These are phyloP conservation scores for Gaeumannomyces sp. DNA, from an alignment of 2,329 filamentous ascomycete genomes.

Conservation along the genomic window DNA sequence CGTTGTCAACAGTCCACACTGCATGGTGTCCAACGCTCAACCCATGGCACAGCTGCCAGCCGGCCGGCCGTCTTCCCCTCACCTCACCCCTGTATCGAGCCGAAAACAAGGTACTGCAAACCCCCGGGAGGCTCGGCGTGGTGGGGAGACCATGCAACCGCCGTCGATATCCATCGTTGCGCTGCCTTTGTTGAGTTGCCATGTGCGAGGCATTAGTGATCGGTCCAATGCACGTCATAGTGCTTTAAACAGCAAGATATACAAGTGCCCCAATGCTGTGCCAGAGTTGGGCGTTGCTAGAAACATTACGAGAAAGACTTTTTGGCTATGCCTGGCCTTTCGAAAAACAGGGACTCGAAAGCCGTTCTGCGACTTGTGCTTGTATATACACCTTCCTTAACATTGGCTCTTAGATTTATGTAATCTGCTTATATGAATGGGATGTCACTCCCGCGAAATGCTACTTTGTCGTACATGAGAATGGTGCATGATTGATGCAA, in stretches of 20 bases:
- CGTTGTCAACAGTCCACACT: not conserved
- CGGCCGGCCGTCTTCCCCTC: not conserved
- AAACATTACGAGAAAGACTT: too few species aligned
- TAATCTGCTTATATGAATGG: not conserved
- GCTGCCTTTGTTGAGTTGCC: not conserved
- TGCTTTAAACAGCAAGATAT: not conserved
- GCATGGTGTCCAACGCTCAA: not conserved
- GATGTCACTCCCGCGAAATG: conserved; percentile 3
- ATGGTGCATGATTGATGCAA: conserved; percentile 8
- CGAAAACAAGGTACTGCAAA: not conserved
- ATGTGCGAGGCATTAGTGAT: not conserved
- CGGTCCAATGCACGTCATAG: too few species aligned
- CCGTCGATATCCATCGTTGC: not conserved
- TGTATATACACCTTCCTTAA: not conserved
- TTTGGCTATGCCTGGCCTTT: not conserved
- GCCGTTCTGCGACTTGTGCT: not conserved
- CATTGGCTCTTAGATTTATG: not conserved
- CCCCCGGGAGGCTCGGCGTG: not conserved
- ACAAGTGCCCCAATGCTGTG: too few species aligned
- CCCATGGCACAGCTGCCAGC: not conserved
- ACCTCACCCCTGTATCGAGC: not conserved
- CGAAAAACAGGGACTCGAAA: not conserved
- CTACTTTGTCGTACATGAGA: conserved; percentile 5
- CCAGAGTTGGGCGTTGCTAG: too few species aligned
- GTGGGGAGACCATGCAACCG: not conserved